A percentile compares a stretch with the other conserved stretches of the same genome.
phyloP scores from a whole-genome alignment of 495 filamentous ascomycete genomes.

The Barbatosphaeria neglecta region DNA sequence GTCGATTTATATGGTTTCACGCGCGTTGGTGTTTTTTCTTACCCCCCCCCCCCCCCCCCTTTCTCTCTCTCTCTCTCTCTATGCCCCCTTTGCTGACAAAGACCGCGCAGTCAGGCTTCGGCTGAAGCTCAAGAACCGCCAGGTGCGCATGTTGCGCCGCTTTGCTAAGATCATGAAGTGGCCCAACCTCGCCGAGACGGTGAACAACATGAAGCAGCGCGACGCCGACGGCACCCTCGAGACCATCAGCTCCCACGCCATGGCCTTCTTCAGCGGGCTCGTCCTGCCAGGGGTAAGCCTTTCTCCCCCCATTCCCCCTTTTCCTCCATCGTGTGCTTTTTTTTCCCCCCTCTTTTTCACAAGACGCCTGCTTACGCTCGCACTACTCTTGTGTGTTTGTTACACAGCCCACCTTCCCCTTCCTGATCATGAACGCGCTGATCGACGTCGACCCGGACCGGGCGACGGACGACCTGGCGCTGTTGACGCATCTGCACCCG shows the following conservation, averaged over 20 bases:
- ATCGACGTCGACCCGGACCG: slow-evolving; percentile 56
- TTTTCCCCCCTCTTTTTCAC: too few species aligned
- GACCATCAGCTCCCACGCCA: slow-evolving; percentile 49
- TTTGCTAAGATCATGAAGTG: slow-evolving; percentile 63
- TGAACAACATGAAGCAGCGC: slow-evolving; percentile 44
- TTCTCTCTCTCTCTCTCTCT: not conserved
- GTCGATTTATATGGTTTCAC: too few species aligned
- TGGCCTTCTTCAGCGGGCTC: slow-evolving; percentile 62
- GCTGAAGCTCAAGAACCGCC: slow-evolving; percentile 45
- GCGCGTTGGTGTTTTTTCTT: too few species aligned
- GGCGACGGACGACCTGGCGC: slow-evolving; percentile 45
- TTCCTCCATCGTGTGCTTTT: not conserved
- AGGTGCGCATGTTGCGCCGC: slow-evolving; percentile 50
- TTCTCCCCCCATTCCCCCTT: not conserved
- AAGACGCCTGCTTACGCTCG: slow-evolving; percentile 6
- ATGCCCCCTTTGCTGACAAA: slow-evolving; percentile 1
- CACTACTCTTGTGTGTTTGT: too few species aligned
- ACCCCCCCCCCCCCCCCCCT: too few species aligned
- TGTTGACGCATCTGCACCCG: slow-evolving; percentile 49
- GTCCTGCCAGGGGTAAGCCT: slow-evolving; percentile 48
- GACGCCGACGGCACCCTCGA: slow-evolving; percentile 44
- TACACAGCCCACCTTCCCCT: slow-evolving; percentile 52
- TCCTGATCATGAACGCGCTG: slow-evolving; percentile 60
- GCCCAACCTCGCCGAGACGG: slow-evolving; percentile 54
- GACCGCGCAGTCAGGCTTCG: slow-evolving; percentile 38